phyloP scores from a whole-genome alignment of 129 eudicot species.

The Centaurea solstitialis region DNA sequence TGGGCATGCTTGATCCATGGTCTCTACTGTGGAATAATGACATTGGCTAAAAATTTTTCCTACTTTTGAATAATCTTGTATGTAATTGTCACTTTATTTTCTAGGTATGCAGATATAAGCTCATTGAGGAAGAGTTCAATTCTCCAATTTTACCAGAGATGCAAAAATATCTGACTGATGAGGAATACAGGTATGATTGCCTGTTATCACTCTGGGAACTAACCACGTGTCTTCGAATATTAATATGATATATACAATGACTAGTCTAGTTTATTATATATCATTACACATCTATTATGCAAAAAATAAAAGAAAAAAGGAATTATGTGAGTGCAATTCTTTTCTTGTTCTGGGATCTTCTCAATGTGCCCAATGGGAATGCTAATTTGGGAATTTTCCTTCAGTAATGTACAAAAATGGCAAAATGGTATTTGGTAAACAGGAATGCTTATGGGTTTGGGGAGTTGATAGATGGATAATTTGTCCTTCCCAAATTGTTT shows the following conservation, averaged over 20 bases:
- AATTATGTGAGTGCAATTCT: neutral
- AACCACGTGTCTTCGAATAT: neutral
- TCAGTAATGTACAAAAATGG: neutral
- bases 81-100: conserved; percentile 8
- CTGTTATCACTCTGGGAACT: neutral
- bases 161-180: conserved; percentile 87
- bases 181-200: conserved; percentile 70
- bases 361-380: neutral
- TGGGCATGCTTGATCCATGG: conserved; percentile 2
- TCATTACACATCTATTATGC: too few relatives aligned
- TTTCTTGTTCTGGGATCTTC: neutral
- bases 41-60: neutral
- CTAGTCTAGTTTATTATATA: neutral
- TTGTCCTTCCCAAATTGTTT: neutral
- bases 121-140: conserved; percentile 80
- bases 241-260: neutral
- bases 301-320: neutral
- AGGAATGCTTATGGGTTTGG: neutral
- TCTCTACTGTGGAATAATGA: neutral
- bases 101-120: conserved; percentile 86
- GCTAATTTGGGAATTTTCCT: neutral
- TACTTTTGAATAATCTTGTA: neutral
- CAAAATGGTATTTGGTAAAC: too few relatives aligned
- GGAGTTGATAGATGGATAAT: neutral
- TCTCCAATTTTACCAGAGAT: conserved; percentile 72